Evolutionary conservation across 352 stramenopile genomes (phyloP), one percentile per base, ranked within the genome.

Genomic region (Nothophytophthora sp.): DNA sequence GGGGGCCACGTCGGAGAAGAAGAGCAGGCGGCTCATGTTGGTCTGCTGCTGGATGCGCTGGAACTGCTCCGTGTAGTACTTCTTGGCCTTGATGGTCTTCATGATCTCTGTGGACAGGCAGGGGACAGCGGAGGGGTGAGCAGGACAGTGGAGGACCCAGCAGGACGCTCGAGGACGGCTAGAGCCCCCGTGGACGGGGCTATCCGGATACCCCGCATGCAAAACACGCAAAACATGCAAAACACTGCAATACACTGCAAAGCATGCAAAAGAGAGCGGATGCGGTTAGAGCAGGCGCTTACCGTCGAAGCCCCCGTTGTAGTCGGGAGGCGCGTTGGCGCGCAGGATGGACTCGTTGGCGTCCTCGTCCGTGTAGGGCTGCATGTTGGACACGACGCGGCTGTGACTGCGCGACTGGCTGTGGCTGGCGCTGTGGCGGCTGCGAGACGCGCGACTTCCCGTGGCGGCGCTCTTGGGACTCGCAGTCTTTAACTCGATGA

Each of bases 1-100:
- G 13, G 75, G 76, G 10, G 55, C 67, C 2, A 79, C 50, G 46
- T 87, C 67, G 19, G 67, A 81, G 60, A 92, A 92, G 37, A 66
- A 83, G 18, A 92, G 64, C 19, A 70, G 60, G 19, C 67, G 67
- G 47, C 53, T 64, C 78, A 92, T 92, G 38, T 71, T 80, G 10
- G 80, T 88, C 45, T 89, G 81, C 54, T 83, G 63, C 63, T 92
- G 81, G 50, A 92, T 86, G 33, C 75, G 74, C 46, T 86, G 78
- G 64, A 92, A 92, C 60, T 92, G 81, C 40, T 80, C 43, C 39
- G 76, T 86, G 60, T 85, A 89, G 59, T 88, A 92, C 38, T 81
- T 76, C 48, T 90, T 88, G 44, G 74, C 77, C 43, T 82, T 82
- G 51, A 90, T 90, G 41, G 86, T 67, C 43, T 88, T 87, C 68